phyloP scores from a whole-genome alignment of 495 filamentous ascomycete species.

The Neurospora pannonica region DNA sequence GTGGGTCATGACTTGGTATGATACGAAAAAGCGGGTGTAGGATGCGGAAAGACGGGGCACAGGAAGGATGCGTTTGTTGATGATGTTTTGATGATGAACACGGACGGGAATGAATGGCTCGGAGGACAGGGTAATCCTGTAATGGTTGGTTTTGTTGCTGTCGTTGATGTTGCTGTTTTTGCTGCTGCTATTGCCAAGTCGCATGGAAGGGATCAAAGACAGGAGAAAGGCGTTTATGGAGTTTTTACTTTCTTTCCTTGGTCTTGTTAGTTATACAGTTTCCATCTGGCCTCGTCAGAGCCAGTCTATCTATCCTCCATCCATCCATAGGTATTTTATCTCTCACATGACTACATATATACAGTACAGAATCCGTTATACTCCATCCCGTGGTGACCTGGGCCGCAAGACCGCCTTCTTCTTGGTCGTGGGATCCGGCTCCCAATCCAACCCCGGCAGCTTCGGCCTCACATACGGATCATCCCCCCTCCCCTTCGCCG shows the following conservation, averaged over 20 bases:
- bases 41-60: neutral
- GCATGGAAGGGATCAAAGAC: neutral
- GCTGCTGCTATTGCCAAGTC: neutral
- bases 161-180: neutral
- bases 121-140: neutral
- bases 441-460: neutral
- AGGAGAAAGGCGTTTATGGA: slow-evolving; percentile 8
- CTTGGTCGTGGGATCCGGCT: neutral
- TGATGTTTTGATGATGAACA: neutral
- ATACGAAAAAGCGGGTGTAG: neutral
- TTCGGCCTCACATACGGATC: neutral
- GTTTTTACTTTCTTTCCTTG: slow-evolving; percentile 2
- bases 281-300: neutral
- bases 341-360: neutral
- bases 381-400: neutral
- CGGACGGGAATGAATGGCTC: neutral
- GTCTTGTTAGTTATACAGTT: slow-evolving; percentile 2
- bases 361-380: neutral
- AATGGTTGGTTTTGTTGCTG: slow-evolving; percentile 1
- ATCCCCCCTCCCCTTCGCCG: neutral
- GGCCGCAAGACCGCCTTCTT: neutral
- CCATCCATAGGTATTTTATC: neutral
- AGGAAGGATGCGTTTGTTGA: neutral
- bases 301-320: neutral
- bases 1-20: neutral